These are phyloP conservation scores for Solanum virginianum DNA, from an alignment of 257 asterid species.

Conservation along the genomic window DNA sequence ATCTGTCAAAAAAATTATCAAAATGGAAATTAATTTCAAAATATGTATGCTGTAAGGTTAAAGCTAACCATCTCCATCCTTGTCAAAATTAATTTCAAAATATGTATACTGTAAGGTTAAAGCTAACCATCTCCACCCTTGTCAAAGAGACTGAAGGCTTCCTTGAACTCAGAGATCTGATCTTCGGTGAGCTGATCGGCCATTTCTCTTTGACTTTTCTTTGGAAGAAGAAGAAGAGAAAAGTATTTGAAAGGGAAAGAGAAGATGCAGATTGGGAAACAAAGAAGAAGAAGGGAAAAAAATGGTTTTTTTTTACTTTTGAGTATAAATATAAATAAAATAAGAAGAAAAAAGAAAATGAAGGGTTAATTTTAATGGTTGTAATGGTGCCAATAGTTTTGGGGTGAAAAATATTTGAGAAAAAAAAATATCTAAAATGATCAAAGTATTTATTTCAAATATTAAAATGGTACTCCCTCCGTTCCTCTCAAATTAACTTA, in stretches of 20 bases:
- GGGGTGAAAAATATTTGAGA: not conserved
- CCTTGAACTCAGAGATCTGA: slow-evolving; percentile 1
- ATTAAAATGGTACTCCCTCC: too few relatives aligned
- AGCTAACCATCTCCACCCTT: not conserved
- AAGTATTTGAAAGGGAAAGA: not conserved
- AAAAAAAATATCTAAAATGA: not conserved
- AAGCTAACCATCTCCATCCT: not conserved
- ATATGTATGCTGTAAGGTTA: not conserved
- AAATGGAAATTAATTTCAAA: not conserved
- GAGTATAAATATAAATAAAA: not conserved
- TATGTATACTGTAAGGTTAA: not conserved
- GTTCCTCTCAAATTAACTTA: too few relatives aligned
- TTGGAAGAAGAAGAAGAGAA: not conserved
- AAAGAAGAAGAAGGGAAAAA: not conserved
- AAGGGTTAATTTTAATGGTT: not conserved
- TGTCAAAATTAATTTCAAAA: not conserved
- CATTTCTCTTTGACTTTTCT: not conserved
- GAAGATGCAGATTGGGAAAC: not conserved
- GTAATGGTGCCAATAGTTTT: not conserved
- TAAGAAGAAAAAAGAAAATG: not conserved
- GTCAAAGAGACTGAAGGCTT: not conserved
- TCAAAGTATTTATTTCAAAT: not conserved
- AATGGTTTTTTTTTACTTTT: not conserved
- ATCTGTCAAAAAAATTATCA: not conserved
- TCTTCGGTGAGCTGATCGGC: not conserved